A percentile compares a stretch with the other conserved stretches of the same genome.
Evolutionary conservation across 2,329 filamentous ascomycete species (phyloP).

Genomic region (Colletotrichum chrysophilum): DNA sequence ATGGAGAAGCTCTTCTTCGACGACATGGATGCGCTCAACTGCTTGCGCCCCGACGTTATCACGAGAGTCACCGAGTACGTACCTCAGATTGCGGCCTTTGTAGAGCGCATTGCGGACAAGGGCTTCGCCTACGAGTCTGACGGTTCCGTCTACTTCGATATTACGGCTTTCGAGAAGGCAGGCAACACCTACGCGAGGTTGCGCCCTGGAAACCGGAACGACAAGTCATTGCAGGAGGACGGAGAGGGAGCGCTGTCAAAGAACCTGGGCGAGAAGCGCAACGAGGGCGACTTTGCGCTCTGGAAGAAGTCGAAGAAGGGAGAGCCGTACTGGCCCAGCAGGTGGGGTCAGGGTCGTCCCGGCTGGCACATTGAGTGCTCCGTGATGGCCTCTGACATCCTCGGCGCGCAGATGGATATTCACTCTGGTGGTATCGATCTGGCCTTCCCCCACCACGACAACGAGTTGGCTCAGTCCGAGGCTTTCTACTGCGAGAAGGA

Average conservation of each 20-base stretch:
- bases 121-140: slow-evolving; percentile 84
- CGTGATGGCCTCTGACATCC: slow-evolving; percentile 90
- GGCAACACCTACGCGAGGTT: slow-evolving; percentile 87
- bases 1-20: slow-evolving; percentile 89
- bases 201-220: slow-evolving; percentile 83
- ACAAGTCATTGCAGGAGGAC: slow-evolving; percentile 84
- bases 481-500: slow-evolving; percentile 72
- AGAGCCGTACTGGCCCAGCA: slow-evolving; percentile 87
- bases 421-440: slow-evolving; percentile 94
- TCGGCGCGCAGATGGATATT: slow-evolving; percentile 87
- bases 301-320: slow-evolving; percentile 94
- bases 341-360: slow-evolving; percentile 86
- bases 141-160: slow-evolving; percentile 95
- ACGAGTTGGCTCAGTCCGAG: slow-evolving; percentile 88
- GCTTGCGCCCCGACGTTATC: slow-evolving; percentile 79
- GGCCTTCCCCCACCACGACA: slow-evolving; percentile 91
- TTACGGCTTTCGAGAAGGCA: slow-evolving; percentile 80
- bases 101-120: slow-evolving; percentile 82
- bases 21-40: slow-evolving; percentile 88
- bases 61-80: slow-evolving; percentile 95
- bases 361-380: slow-evolving; percentile 99
- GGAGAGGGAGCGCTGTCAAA: slow-evolving; percentile 84
- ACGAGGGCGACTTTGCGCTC: slow-evolving; percentile 84
- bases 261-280: slow-evolving; percentile 70
- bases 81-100: slow-evolving; percentile 83